phyloP scores from a whole-genome alignment of 805 yeast species.

The Cyberlindnera japonica region DNA sequence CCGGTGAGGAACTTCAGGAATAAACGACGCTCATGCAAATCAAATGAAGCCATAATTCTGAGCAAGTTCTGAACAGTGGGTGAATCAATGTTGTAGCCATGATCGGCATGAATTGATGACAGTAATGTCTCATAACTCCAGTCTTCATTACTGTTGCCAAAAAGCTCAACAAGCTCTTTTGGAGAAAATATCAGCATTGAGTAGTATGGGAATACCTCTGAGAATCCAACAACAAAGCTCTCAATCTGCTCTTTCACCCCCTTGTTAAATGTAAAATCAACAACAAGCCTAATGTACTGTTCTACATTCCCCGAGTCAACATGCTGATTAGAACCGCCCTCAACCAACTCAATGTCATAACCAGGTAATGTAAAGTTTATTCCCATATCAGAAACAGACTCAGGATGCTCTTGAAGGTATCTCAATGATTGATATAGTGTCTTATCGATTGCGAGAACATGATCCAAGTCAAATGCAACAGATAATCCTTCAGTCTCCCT shows the following conservation, averaged over 20 bases:
- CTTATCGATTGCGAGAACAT: constrained; percentile 51
- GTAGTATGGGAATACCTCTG: constrained; percentile 73
- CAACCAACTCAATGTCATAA: constrained; percentile 51
- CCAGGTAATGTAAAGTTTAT: constrained; percentile 80
- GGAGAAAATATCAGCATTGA: constrained; percentile 71
- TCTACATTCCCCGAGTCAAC: constrained; percentile 47
- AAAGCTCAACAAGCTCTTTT: constrained; percentile 62
- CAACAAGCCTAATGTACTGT: constrained; percentile 40
- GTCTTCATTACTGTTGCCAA: constrained; percentile 82
- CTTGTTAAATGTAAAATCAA: constrained; percentile 8
- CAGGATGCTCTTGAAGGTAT: constrained; percentile 43
- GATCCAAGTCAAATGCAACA: constrained; percentile 14
- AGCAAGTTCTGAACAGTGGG: constrained; percentile 56
- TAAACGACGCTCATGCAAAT: constrained; percentile 52
- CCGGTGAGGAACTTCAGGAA: constrained; percentile 91
- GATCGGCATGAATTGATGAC: constrained; percentile 74
- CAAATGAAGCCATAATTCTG: constrained; percentile 56
- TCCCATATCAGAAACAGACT: constrained; percentile 47
- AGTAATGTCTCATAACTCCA: constrained; percentile 69
- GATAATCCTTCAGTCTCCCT: constrained; percentile 25
- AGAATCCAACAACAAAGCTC: constrained; percentile 76
- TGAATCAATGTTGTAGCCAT: constrained; percentile 79
- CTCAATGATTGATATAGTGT: constrained; percentile 55
- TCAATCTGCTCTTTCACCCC: constrained; percentile 66
- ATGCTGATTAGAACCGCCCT: constrained; percentile 53